These are phyloP conservation scores for maize (Zea mays) DNA, from an alignment of 176 grass and related monocot species.

Conservation along the genomic window DNA sequence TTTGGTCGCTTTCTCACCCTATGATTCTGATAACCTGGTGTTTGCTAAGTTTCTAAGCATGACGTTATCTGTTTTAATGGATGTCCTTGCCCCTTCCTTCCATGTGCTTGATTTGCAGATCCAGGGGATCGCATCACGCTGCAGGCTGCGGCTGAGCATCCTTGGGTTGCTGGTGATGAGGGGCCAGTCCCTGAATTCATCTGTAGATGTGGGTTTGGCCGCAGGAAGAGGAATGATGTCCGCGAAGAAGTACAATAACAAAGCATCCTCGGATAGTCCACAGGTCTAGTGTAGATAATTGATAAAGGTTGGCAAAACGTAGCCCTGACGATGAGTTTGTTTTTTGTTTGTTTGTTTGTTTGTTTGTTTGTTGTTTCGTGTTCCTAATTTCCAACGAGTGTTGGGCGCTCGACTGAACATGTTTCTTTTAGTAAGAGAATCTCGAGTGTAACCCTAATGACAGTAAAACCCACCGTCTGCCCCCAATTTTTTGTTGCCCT, in stretches of 20 bases:
- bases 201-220: slow-evolving; percentile 15
- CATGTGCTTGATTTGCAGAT: slow-evolving; percentile 50
- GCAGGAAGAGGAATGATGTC: background rate
- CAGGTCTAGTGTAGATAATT: slow-evolving; percentile 38
- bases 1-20: background rate
- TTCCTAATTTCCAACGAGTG: background rate
- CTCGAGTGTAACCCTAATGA: background rate
- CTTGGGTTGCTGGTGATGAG: slow-evolving; percentile 62
- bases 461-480: background rate
- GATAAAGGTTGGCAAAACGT: slow-evolving; percentile 10
- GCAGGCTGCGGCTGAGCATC: slow-evolving; percentile 69
- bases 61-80: background rate
- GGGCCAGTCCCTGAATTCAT: slow-evolving; percentile 65
- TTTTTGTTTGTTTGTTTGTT: too few species aligned
- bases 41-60: background rate
- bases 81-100: background rate
- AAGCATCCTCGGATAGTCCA: background rate
- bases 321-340: slow-evolving; percentile 10
- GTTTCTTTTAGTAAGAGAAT: slow-evolving; percentile 15
- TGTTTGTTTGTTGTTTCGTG: slow-evolving; percentile 8
- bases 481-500: background rate
- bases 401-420: slow-evolving; percentile 10
- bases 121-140: slow-evolving; percentile 66
- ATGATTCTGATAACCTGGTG: background rate
- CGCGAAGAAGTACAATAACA: slow-evolving; percentile 6